Percentiles rank a stretch among this genome's conserved stretches.
These are phyloP conservation scores for Cladophialophora carrionii DNA, from an alignment of 2,329 filamentous ascomycete species.

Conservation along the genomic window DNA sequence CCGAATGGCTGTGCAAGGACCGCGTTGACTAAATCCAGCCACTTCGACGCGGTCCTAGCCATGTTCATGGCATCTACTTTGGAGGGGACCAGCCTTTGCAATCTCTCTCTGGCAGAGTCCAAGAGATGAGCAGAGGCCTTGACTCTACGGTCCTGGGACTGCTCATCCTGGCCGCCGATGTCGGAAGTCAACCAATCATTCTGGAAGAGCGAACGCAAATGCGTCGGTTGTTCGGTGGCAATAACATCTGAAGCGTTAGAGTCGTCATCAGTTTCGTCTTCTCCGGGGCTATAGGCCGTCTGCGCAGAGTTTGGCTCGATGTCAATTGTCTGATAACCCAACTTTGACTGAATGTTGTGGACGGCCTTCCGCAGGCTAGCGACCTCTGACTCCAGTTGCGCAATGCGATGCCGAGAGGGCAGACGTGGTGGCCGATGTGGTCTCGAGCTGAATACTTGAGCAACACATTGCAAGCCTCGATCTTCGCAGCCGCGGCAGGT, in stretches of 20 bases:
- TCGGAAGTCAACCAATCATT: conserved; percentile 28
- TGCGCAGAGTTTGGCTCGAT: conserved; percentile 2
- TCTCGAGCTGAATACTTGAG: conserved; percentile 20
- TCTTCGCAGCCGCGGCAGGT: conserved; percentile 32
- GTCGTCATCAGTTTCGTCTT: conserved; percentile 23
- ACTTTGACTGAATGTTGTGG: conserved; percentile 21
- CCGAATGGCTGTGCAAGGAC: conserved; percentile 19
- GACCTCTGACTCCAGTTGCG: conserved; percentile 27
- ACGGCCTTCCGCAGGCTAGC: conserved; percentile 21
- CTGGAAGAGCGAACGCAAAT: conserved; percentile 27
- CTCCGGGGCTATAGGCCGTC: conserved; percentile 1
- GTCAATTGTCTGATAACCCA: conserved; percentile 15
- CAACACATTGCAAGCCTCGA: conserved; percentile 22
- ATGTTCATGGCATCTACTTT: conserved; percentile 18
- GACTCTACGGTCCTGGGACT: conserved; percentile 9
- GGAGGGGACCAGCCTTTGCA: conserved; percentile 27
- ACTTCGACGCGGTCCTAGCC: conserved; percentile 11
- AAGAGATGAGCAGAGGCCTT: conserved; percentile 20
- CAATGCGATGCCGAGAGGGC: conserved; percentile 26
- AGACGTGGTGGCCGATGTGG: conserved; percentile 6
- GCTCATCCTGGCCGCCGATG: conserved; percentile 1
- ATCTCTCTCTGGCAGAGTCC: conserved; percentile 19
- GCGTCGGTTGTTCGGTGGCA: conserved; percentile 20
- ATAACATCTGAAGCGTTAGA: conserved; percentile 25
- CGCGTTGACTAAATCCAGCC: conserved; percentile 17